A percentile compares a stretch with the other conserved stretches of the same genome.
Evolutionary conservation across 495 filamentous ascomycete genomes (phyloP).

Genomic region (Podospora comata): DNA sequence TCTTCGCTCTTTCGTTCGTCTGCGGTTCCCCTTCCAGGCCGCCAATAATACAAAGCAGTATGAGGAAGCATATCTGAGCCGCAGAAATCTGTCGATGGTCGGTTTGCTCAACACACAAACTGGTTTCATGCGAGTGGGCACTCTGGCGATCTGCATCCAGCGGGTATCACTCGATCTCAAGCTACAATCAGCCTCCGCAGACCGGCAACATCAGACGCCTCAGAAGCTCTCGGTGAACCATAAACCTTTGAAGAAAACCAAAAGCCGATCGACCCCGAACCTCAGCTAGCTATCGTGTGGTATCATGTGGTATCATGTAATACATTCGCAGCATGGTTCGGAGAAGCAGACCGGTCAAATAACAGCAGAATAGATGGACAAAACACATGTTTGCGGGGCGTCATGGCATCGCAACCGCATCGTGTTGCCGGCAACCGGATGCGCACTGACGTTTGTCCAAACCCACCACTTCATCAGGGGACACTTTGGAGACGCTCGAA

Average conservation of each 20-base stretch:
- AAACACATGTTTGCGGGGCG: not conserved
- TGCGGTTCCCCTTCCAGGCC: too few relatives aligned
- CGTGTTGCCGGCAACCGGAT: not conserved
- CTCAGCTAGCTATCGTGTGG: not conserved
- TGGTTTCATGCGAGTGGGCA: constrained; percentile 11
- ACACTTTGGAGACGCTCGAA: not conserved
- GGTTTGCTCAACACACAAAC: not conserved
- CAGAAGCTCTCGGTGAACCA: constrained; percentile 1
- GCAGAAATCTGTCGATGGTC: not conserved
- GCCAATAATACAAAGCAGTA: too few relatives aligned
- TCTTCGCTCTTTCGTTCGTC: too few relatives aligned
- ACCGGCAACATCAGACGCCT: constrained; percentile 2
- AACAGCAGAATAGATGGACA: too few relatives aligned
- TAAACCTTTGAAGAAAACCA: not conserved
- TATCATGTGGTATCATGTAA: not conserved
- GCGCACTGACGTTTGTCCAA: constrained; percentile 9
- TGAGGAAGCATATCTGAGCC: not conserved
- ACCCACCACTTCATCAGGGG: constrained; percentile 4
- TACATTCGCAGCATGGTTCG: not conserved
- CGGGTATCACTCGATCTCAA: not conserved
- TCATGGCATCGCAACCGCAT: not conserved
- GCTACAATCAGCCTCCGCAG: not conserved
- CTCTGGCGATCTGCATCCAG: not conserved
- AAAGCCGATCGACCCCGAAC: not conserved
- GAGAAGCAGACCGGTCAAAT: constrained; percentile 1